phyloP scores from a whole-genome alignment of 805 yeast species.

The Kodamaea neixiangensis region DNA sequence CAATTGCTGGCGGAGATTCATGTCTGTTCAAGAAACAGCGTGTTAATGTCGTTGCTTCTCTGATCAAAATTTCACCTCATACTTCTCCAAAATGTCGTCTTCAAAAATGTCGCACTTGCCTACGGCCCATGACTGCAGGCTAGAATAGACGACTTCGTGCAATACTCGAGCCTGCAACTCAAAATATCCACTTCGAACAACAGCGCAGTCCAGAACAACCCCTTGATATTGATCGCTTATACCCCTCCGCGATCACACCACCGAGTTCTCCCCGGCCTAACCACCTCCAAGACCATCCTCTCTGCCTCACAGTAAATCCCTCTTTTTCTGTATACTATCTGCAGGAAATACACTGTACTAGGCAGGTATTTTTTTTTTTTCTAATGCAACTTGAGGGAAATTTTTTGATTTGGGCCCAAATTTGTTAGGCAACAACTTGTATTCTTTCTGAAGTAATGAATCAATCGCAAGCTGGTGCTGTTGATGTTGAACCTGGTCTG shows the following conservation, averaged over 20 bases:
- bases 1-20: constrained; percentile 63
- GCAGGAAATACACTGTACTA: neutral
- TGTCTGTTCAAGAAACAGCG: constrained; percentile 19
- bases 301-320: neutral
- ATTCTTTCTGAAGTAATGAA: neutral
- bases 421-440: neutral
- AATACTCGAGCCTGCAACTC: neutral
- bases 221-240: neutral
- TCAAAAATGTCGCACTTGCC: neutral
- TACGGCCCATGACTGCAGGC: too few species aligned
- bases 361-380: neutral
- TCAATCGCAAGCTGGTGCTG: neutral
- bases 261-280: neutral
- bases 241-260: neutral
- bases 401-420: neutral
- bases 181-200: neutral
- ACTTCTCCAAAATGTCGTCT: neutral
- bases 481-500: neutral
- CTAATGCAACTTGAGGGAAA: neutral
- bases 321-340: neutral
- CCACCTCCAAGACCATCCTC: neutral
- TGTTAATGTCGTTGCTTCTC: constrained; percentile 3
- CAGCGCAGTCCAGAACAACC: neutral
- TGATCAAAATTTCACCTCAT: neutral
- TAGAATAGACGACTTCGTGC: neutral